Conservation (phyloP, 73 alveolate genomes). For the Paramecium tetraurelia region DNA sequence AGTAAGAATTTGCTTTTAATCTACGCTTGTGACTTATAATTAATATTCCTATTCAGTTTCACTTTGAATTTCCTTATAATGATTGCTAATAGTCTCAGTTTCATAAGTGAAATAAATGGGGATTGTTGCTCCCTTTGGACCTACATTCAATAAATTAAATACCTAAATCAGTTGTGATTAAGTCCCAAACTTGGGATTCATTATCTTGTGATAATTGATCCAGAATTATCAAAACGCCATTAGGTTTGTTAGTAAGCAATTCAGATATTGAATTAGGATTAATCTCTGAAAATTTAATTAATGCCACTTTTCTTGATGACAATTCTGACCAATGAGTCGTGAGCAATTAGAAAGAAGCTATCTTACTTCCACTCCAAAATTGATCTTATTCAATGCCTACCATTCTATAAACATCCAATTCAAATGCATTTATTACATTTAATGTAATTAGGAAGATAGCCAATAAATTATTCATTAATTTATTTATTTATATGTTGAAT, state of each 20-base stretch:
- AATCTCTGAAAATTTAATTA: slow-evolving; percentile 24
- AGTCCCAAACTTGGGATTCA: not conserved
- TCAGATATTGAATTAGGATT: not conserved
- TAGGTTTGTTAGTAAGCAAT: not conserved
- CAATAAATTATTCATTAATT: slow-evolving; percentile 23
- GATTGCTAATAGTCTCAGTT: not conserved
- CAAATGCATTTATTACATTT: slow-evolving; percentile 1
- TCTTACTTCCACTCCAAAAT: not conserved
- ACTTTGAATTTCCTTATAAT: not conserved
- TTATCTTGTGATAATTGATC: not conserved
- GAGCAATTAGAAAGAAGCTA: slow-evolving; percentile 20
- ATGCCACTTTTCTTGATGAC: slow-evolving; percentile 3
- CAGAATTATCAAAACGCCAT: not conserved
- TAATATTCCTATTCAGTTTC: not conserved
- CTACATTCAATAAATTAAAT: not conserved
- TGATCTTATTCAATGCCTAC: not conserved
- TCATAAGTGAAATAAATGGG: slow-evolving; percentile 14
- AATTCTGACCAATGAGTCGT: slow-evolving; percentile 24
- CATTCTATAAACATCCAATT: slow-evolving; percentile 26
- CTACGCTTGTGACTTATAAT: not conserved
- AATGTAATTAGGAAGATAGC: not conserved
- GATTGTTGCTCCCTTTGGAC: not conserved
- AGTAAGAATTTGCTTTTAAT: not conserved
- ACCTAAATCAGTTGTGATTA: not conserved
- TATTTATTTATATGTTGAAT: not conserved